phyloP scores from a whole-genome alignment of 441 rosid species.

The Euphorbia neoarborescens region DNA sequence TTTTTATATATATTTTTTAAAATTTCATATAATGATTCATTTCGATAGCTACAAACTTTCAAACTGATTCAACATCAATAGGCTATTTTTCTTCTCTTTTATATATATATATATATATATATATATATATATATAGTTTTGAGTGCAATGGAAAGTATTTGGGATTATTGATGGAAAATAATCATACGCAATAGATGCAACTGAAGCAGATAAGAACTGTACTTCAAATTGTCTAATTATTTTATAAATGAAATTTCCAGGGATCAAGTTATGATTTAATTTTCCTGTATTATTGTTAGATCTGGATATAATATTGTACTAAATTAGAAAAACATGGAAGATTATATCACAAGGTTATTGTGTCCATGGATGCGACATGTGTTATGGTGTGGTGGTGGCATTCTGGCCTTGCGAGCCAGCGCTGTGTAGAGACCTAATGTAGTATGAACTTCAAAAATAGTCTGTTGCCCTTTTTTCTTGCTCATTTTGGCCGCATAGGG shows the following conservation, averaged over 20 bases:
- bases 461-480: neutral
- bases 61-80: constrained; percentile 23
- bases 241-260: constrained; percentile 8
- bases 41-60: constrained; percentile 28
- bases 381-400: no score
- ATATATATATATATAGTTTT: no score
- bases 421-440: no score
- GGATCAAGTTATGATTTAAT: neutral
- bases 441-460: no score
- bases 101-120: no score
- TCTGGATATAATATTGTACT: neutral
- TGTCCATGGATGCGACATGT: no score
- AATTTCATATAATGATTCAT: constrained; percentile 31
- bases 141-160: constrained; percentile 11
- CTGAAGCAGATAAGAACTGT: constrained; percentile 16
- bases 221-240: constrained; percentile 16
- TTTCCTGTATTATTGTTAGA: neutral
- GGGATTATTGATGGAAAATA: constrained; percentile 7
- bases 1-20: constrained; percentile 9
- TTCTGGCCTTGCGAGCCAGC: no score
- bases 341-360: no score
- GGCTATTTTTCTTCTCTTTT: constrained; percentile 25
- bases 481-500: no score
- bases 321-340: no score
- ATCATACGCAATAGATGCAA: constrained; percentile 10